Base-by-base conservation (phyloP, 208 protist species). In the Trypanosoma conorhini region DNA sequence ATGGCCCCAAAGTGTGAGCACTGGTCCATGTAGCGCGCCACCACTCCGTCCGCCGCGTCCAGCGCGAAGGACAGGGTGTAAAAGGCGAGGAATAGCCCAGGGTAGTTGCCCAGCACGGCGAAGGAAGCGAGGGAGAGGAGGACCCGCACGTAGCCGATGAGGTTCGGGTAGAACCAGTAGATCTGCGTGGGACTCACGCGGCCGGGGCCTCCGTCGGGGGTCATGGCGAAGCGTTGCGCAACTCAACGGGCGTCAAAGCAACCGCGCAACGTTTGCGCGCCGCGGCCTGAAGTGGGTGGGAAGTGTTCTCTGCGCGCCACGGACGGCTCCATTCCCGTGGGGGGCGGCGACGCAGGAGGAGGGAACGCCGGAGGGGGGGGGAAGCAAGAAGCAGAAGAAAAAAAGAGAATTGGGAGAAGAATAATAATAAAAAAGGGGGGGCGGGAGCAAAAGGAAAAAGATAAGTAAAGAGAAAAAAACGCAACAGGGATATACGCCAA, bases 1-100 rank as follows among this genome's bases (percentile, higher is more conserved):
- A 98, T 91, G 15, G 91, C 85, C 50, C 96, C 96, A 62, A 98
- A 97, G 71, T 85, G 76, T 24, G 93, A 96, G 74, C 85, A 94
- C 80, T 98, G 96, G 24, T 85, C 81, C 28, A 96, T 73, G 22
- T 68, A 72, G 24, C 96, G 89, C 1, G 96, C 96, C 9, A 91
- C 91, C 62, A 90, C 87, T 35, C 96, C 96, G 60, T 98, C 96
- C 0, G 83, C 87, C 12, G 83, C 93, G 67, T 98, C 96, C 28
- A 98, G 77, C 24, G 92, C 69, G 61, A 98, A 97, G 8, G 84
- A 88, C 21, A 79, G 0, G 5, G 79, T 79, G 80, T 98, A 98
- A 44, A 86, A 65, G 8, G 83, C 26, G 21, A 97, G 72, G 42
- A 95, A 96, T 26, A 94, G 42, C 24, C 59, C 31, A 3, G 92